A percentile compares a stretch with the other conserved stretches of the same genome.
These are phyloP conservation scores for Clarireedia homoeocarpa DNA, from an alignment of 2,329 filamentous ascomycete species.

Conservation along the genomic window DNA sequence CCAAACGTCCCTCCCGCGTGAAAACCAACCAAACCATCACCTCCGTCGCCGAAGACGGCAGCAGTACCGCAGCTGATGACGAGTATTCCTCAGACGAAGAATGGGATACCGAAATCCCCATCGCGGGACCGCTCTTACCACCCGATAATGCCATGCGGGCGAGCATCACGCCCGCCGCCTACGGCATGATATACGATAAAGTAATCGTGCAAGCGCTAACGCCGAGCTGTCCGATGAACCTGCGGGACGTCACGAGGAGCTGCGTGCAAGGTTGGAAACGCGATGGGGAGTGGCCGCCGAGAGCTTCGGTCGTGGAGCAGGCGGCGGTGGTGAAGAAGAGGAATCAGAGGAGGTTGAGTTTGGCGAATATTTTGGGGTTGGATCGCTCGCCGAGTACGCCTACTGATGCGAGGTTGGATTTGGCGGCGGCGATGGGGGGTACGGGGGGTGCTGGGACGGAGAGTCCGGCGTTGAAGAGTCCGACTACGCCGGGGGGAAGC, in stretches of 20 bases:
- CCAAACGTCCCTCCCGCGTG: constrained; percentile 24
- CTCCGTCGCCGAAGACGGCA: constrained; percentile 16
- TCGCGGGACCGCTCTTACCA: constrained; percentile 67
- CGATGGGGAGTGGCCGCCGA: constrained; percentile 87
- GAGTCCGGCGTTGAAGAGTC: neutral
- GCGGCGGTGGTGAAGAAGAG: constrained; percentile 14
- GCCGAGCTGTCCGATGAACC: constrained; percentile 81
- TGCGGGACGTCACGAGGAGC: constrained; percentile 69
- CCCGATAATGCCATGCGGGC: constrained; percentile 67
- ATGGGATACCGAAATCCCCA: constrained; percentile 44
- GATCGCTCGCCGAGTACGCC: neutral
- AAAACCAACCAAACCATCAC: constrained; percentile 31
- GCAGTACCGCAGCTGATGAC: constrained; percentile 18
- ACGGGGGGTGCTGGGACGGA: neutral
- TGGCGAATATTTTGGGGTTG: constrained; percentile 24
- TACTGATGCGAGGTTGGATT: neutral
- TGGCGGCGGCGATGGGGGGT: neutral
- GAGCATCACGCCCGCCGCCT: constrained; percentile 65
- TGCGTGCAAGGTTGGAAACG: constrained; percentile 89
- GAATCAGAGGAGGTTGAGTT: constrained; percentile 19
- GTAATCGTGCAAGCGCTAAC: constrained; percentile 73
- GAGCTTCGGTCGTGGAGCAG: constrained; percentile 38
- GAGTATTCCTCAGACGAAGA: constrained; percentile 19
- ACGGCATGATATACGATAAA: constrained; percentile 82
- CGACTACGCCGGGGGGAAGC: neutral